Conservation (phyloP, 768 basidiomycete species). For the Amanita rubescens region DNA sequence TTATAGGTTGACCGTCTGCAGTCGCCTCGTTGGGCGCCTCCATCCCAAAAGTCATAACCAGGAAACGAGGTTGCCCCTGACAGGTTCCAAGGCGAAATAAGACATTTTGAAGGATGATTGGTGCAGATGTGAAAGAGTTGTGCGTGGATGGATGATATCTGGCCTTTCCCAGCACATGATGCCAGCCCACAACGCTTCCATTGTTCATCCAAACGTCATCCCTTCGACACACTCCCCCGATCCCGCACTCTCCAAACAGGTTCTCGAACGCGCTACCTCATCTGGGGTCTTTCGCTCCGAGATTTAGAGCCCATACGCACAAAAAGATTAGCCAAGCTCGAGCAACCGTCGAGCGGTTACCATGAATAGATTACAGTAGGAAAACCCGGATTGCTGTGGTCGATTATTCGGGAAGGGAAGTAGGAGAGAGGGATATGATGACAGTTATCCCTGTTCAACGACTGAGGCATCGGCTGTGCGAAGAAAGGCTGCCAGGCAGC, state of each 20-base stretch:
- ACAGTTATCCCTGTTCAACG: neutral
- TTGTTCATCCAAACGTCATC: slow-evolving; percentile 39
- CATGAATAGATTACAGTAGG: slow-evolving; percentile 52
- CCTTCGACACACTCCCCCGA: slow-evolving; percentile 39
- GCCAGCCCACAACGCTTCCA: slow-evolving; percentile 58
- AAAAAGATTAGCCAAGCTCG: slow-evolving; percentile 28
- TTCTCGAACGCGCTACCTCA: slow-evolving; percentile 21
- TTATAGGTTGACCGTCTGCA: too few species aligned
- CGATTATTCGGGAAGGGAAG: slow-evolving; percentile 28
- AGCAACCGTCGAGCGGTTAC: slow-evolving; percentile 25
- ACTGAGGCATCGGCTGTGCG: neutral
- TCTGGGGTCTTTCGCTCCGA: slow-evolving; percentile 33
- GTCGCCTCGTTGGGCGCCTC: too few species aligned
- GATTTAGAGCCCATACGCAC: slow-evolving; percentile 47
- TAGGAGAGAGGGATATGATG: neutral
- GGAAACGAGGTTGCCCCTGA: too few species aligned
- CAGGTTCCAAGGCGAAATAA: too few species aligned
- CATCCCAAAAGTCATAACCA: too few species aligned
- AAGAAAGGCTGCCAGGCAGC: slow-evolving; percentile 1
- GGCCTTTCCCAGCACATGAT: slow-evolving; percentile 46
- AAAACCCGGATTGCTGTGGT: slow-evolving; percentile 49
- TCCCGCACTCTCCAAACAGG: slow-evolving; percentile 23
- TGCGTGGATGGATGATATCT: too few species aligned
- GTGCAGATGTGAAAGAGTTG: too few species aligned
- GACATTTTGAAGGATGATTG: too few species aligned